Base-by-base conservation (phyloP, 2,329 filamentous ascomycete genomes). In the Hypoxylon sp. region DNA sequence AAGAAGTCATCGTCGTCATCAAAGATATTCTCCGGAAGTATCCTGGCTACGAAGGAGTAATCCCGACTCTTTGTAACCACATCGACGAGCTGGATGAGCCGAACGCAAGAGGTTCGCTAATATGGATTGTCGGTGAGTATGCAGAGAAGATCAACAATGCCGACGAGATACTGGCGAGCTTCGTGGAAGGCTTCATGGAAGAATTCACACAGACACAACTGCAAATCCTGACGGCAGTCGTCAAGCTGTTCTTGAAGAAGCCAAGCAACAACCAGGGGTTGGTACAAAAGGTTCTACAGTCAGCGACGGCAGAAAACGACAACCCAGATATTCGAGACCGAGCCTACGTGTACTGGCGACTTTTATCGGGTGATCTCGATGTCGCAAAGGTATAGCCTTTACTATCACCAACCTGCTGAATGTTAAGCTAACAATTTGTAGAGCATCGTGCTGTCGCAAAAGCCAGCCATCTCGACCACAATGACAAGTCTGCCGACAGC, bases 81-180 rank as follows among this genome's bases (percentile, higher is more conserved):
- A 97, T 99, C 60, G 95, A 99, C 69, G 95, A 99, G 68, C 77
- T 99, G 65, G 95, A 99, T 71, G 95, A 99, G 75, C 93, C 94
- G 1, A 88, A 92, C 68, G 95, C 95, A 5, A 83, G 95, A 70
- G 93, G 90, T 2, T 90, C 94, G 18, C 79, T 99, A 58, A 98
- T 99, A 70, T 99, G 95, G 95, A 98, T 99, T 66, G 94, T 99
- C 4, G 95, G 95, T 67, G 95, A 99, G 74, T 99, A 99, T 73
- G 95, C 95, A 0, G 95, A 99, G 79, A 99, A 99, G 82, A 99
- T 99, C 71, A 96, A 86, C 78, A 98, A 99, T 69, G 95, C 95
- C n/a, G 92, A 93, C 63, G 92, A 98, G 67, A 98, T 99, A 62
- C 77, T 99, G 57, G 83, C 87, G 48, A 88, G 90, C 15, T 99